Evolutionary conservation across 306 rosid species (phyloP).

Genomic region (Glycyrrhiza uralensis): DNA sequence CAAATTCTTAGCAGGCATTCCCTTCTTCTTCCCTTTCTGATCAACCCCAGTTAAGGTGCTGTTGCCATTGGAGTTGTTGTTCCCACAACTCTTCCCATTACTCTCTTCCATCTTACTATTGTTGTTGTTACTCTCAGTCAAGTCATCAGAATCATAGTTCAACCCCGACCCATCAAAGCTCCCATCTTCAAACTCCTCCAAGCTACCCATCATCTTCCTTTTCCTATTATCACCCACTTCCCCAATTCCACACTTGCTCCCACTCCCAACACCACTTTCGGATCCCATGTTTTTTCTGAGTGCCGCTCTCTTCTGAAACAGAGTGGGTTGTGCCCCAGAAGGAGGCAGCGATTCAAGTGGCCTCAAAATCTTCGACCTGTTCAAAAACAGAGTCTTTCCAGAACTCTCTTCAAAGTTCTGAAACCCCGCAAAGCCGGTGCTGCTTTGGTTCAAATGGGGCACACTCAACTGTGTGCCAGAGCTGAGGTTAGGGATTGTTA

Average conservation of each 20-base stretch:
- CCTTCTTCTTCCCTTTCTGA: constrained; percentile 88
- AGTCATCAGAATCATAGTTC: constrained; percentile 86
- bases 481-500: constrained; percentile 33
- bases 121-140: constrained; percentile 38
- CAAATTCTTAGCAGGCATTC: constrained; percentile 92
- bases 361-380: constrained; percentile 56
- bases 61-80: constrained; percentile 59
- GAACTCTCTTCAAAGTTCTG: constrained; percentile 41
- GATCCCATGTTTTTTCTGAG: constrained; percentile 49
- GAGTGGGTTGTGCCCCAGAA: constrained; percentile 68
- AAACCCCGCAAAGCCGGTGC: constrained; percentile 36
- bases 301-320: constrained; percentile 90
- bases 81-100: constrained; percentile 48
- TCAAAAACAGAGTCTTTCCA: constrained; percentile 42
- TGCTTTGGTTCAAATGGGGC: constrained; percentile 27
- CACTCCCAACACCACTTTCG: background rate
- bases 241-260: constrained; percentile 22
- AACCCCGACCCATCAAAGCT: constrained; percentile 67
- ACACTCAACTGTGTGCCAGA: constrained; percentile 33
- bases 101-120: constrained; percentile 43
- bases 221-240: constrained; percentile 45
- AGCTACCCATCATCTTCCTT: constrained; percentile 41
- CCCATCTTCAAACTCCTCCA: constrained; percentile 51
- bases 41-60: constrained; percentile 48
- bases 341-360: constrained; percentile 71